These are phyloP conservation scores for Melanomma pulvis-pyrius DNA, from an alignment of 495 filamentous ascomycete genomes.

Conservation along the genomic window DNA sequence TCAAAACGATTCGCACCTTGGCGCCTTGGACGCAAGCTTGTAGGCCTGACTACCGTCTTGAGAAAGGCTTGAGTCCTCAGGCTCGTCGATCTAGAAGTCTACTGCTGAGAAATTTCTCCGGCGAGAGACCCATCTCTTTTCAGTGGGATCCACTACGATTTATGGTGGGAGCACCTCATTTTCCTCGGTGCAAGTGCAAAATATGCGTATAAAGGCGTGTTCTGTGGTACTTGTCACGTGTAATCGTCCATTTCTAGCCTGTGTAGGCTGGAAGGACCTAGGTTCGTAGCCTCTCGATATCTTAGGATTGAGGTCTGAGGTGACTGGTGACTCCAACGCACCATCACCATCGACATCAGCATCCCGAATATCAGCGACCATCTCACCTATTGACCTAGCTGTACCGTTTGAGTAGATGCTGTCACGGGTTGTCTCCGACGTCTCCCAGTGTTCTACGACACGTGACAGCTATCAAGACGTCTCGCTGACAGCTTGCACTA, in stretches of 20 bases:
- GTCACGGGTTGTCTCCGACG: neutral
- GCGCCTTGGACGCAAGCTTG: slow-evolving; percentile 1
- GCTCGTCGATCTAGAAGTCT: neutral
- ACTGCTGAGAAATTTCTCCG: too few species aligned
- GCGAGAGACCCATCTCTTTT: too few species aligned
- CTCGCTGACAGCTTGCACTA: too few species aligned
- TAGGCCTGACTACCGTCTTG: neutral
- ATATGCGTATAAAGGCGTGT: too few species aligned
- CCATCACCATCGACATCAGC: neutral
- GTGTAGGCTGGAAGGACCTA: neutral
- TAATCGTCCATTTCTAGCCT: neutral
- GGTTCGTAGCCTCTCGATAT: neutral
- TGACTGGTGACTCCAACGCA: neutral
- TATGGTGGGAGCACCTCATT: too few species aligned
- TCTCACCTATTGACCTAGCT: neutral
- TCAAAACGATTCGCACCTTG: slow-evolving; percentile 3
- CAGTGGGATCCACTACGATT: too few species aligned
- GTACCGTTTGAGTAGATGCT: neutral
- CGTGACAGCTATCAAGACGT: too few species aligned
- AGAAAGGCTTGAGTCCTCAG: neutral
- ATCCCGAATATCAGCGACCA: neutral
- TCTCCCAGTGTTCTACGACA: too few species aligned
- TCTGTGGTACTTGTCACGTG: neutral
- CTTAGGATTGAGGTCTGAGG: neutral
- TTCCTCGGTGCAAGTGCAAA: neutral